Conservation (phyloP, 2,329 filamentous ascomycete genomes). For the Pseudonectria foliicola region DNA sequence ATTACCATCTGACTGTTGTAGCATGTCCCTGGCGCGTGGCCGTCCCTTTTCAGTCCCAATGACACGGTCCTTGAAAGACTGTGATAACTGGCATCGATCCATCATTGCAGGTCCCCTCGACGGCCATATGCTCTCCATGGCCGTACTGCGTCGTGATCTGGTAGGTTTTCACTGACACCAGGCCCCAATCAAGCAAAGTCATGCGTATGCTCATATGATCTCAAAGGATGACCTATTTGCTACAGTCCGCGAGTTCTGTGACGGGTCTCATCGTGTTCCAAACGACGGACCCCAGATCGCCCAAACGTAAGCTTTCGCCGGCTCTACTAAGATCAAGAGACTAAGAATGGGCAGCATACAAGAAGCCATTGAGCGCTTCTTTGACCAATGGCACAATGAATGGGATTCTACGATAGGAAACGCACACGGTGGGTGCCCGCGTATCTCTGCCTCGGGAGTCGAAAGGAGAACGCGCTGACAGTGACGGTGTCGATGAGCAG, state of each 20-base stretch:
- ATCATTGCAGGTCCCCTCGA: constrained; percentile 59
- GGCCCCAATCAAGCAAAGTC: too few species aligned
- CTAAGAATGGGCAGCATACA: constrained; percentile 37
- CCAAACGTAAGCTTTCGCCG: constrained; percentile 35
- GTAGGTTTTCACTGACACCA: constrained; percentile 33
- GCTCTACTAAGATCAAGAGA: accelerated
- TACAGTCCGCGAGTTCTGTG: constrained; percentile 52
- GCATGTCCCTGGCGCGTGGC: constrained; percentile 62
- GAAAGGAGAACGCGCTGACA: too few species aligned
- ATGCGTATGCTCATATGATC: too few species aligned
- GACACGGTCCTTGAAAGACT: constrained; percentile 58
- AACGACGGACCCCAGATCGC: constrained; percentile 47
- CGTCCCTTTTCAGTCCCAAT: constrained; percentile 61
- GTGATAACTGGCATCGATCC: constrained; percentile 62
- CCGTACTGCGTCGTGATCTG: constrained; percentile 60
- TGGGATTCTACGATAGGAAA: constrained; percentile 53
- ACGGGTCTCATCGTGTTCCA: constrained; percentile 42
- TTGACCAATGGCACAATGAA: constrained; percentile 56
- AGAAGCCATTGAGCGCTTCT: constrained; percentile 57
- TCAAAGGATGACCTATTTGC: constrained; percentile 47
- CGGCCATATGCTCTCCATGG: constrained; percentile 64
- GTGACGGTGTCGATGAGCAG: too few species aligned
- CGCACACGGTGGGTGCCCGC: constrained; percentile 35
- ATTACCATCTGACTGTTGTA: constrained; percentile 2
- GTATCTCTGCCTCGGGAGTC: neutral